A percentile compares a stretch with the other conserved stretches of the same genome.
Conservation (phyloP, 305 asterid species). For the Withania somnifera region DNA sequence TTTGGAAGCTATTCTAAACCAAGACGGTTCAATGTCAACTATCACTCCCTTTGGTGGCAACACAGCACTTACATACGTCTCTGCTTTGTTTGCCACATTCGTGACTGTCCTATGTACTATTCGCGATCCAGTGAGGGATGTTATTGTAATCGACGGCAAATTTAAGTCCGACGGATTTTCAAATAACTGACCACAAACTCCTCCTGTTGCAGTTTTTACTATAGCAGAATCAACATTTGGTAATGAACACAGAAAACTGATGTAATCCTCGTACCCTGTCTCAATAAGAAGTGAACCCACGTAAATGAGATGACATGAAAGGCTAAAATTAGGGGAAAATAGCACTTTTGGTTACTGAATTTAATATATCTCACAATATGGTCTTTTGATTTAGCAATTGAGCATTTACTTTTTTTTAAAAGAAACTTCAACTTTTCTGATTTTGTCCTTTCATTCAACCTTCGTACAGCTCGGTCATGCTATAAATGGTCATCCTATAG, state of each 20-base stretch:
- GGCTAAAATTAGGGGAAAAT: not conserved
- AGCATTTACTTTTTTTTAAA: not conserved
- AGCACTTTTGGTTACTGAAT: not conserved
- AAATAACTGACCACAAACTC: conserved; percentile 39
- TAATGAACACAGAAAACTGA: conserved; percentile 70
- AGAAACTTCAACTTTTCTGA: not conserved
- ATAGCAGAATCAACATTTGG: conserved; percentile 52
- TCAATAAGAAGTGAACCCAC: not conserved
- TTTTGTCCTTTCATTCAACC: not conserved
- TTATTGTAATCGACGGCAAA: conserved; percentile 76
- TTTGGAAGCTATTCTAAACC: conserved; percentile 55
- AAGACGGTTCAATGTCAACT: conserved; percentile 43
- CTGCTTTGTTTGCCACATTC: conserved; percentile 55
- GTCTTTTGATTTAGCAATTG: not conserved
- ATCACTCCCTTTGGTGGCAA: conserved; percentile 49
- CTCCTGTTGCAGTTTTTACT: conserved; percentile 63
- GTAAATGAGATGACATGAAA: not conserved
- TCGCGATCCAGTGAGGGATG: conserved; percentile 57
- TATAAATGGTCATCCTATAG: not conserved
- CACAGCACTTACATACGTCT: conserved; percentile 55
- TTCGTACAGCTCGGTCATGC: not conserved
- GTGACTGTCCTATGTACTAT: conserved; percentile 35
- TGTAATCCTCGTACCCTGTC: conserved; percentile 64
- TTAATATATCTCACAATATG: not conserved
- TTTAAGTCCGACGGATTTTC: conserved; percentile 64